Evolutionary conservation across 2,329 filamentous ascomycete species (phyloP).

Genomic region (Cladosporium sp.): DNA sequence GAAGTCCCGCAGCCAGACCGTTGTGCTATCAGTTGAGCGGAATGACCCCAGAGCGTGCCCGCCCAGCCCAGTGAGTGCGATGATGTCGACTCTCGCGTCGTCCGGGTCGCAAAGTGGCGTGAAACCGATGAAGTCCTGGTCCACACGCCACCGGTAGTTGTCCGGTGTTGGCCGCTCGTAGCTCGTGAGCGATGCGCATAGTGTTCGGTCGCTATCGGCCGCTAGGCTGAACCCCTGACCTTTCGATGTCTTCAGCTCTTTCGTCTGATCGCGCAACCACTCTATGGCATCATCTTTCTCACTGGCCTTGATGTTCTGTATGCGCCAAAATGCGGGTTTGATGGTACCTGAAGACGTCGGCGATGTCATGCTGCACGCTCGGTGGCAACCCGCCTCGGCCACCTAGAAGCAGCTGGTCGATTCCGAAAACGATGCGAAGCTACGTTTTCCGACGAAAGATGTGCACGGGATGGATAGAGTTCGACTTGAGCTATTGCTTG

Average conservation of each 20-base stretch:
- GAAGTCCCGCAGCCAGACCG: conserved; percentile 4
- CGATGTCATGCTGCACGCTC: neutral
- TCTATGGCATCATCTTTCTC: neutral
- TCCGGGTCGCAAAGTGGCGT: conserved; percentile 8
- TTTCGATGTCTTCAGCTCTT: neutral
- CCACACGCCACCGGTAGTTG: neutral
- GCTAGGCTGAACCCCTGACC: conserved; percentile 4
- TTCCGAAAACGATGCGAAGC: too few species aligned
- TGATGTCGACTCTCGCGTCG: conserved; percentile 6
- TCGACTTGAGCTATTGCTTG: too few species aligned
- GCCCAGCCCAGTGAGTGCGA: conserved; percentile 9
- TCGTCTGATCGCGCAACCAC: neutral
- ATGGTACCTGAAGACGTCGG: neutral
- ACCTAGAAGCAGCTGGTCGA: too few species aligned
- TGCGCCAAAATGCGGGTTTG: neutral
- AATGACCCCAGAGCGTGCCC: conserved; percentile 11
- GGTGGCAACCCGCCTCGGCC: neutral
- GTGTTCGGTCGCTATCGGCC: conserved; percentile 1
- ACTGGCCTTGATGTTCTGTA: neutral
- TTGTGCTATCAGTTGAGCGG: neutral
- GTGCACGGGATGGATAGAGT: too few species aligned
- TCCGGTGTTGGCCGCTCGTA: neutral
- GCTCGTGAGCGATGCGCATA: conserved; percentile 8
- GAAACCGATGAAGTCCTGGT: conserved; percentile 8
- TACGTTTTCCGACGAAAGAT: too few species aligned